Evolutionary conservation across 2,329 filamentous ascomycete genomes (phyloP), one percentile per base, ranked within the genome.

Genomic region (Epichloe hybrida): DNA sequence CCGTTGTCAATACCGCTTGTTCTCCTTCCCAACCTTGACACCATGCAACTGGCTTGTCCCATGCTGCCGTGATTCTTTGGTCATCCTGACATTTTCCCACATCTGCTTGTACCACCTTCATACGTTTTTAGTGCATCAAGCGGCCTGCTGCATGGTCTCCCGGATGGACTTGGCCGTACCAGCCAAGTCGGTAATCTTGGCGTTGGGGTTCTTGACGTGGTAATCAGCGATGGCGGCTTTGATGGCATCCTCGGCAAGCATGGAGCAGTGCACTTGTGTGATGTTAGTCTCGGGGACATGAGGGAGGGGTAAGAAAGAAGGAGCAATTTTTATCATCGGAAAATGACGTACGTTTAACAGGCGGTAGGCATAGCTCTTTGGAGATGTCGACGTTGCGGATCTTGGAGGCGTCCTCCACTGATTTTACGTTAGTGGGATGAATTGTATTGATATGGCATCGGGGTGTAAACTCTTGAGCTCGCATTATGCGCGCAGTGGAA

Each of bases 371-470:
- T 52, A 96, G 75, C 72, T 98, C 94, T 75, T 95, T 94, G 38
- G 93, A 93, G 65, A 98, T 98, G 71, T 98, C 90, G 3, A 91
- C 95, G 72, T 98, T 98, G 73, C 88, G 85, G 61, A 98, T 87
- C 72, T 86, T 84, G 50, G 83, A 83, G 36, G 94, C 93, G 67
- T 98, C 88, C 61, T 98, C 93, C 58, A 98, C 56, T 58, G 45
- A 31, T 4, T 11, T 31, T 31, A 4, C 3, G 9, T 31, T 11
- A 31, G 27, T 11, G 15, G 17, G 17, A 1, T 17, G 17, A 17
- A 17, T 17, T 2, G 17, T 17, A 2, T 17, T 17, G 1, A 2
- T 17, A 17, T 17, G 17, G 17, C 17, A 17, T 17, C 17, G 17
- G 1, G 17, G 15, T 17, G 9, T 35, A 11, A 6, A 12, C 15